Percentiles rank a stretch among this genome's conserved stretches.
phyloP scores from a whole-genome alignment of 495 filamentous ascomycete species.

The Parathielavia hyrcaniae region DNA sequence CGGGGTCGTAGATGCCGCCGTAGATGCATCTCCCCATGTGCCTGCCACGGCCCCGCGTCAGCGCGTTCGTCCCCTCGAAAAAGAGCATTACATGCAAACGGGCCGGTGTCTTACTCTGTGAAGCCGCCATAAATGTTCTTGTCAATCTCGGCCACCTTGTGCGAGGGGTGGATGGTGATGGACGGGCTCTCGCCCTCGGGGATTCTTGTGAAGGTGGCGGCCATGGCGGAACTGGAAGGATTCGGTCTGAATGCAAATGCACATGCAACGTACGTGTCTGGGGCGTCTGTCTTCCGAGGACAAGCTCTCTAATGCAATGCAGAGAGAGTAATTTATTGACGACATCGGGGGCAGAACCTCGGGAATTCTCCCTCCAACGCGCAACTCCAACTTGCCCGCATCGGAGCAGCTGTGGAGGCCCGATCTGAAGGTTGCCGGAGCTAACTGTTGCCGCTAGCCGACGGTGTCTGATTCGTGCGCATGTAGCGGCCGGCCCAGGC shows the following conservation, averaged over 20 bases:
- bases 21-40: slow-evolving; percentile 84
- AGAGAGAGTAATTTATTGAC: slow-evolving; percentile 2
- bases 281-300: not conserved
- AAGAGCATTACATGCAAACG: not conserved
- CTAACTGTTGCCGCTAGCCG: not conserved
- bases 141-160: slow-evolving; percentile 16
- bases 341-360: not conserved
- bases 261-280: not conserved
- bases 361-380: not conserved
- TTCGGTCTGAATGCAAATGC: not conserved
- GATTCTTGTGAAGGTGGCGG: slow-evolving; percentile 20
- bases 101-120: slow-evolving; percentile 27
- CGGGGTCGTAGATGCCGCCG: slow-evolving; percentile 74
- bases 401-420: not conserved
- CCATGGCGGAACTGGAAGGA: not conserved
- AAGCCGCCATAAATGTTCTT: slow-evolving; percentile 37
- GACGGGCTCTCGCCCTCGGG: slow-evolving; percentile 11
- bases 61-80: not conserved
- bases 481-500: not conserved
- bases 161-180: slow-evolving; percentile 12
- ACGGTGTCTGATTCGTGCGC: slow-evolving; percentile 9
- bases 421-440: not conserved
- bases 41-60: slow-evolving; percentile 32
- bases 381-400: not conserved
- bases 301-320: not conserved